phyloP scores from a whole-genome alignment of 208 protist genomes.

The Acanthamoeba pearcei region DNA sequence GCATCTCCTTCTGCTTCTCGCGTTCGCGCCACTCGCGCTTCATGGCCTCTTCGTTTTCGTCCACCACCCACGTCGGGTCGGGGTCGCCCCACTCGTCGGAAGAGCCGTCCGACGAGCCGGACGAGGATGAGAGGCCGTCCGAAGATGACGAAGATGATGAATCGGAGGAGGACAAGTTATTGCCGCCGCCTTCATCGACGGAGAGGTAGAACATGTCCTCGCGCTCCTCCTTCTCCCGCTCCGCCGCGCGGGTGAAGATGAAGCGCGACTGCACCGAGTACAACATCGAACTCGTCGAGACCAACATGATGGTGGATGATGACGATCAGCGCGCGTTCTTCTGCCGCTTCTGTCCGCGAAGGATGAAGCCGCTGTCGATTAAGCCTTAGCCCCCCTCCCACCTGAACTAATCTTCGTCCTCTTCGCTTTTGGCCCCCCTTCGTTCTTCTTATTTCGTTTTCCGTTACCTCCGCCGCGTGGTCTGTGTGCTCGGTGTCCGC shows the following conservation, averaged over 20 bases:
- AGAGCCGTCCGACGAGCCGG: not conserved
- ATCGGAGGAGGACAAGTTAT: not conserved
- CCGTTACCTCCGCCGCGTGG: too few relatives aligned
- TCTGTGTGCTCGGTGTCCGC: too few relatives aligned
- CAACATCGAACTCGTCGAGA: conserved; percentile 13
- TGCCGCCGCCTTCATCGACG: conserved; percentile 4
- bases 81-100: not conserved
- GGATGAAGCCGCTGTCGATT: too few relatives aligned
- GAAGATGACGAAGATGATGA: not conserved
- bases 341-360: too few relatives aligned
- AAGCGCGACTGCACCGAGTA: conserved; percentile 40
- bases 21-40: conserved; percentile 37
- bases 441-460: too few relatives aligned
- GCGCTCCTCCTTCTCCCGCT: not conserved
- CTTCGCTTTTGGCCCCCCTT: too few relatives aligned
- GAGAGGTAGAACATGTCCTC: conserved; percentile 39
- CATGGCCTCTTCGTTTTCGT: conserved; percentile 63
- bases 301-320: not conserved
- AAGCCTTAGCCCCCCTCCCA: too few relatives aligned
- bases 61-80: conserved; percentile 58
- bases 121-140: not conserved
- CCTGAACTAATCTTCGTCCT: too few relatives aligned
- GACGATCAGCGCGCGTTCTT: too few relatives aligned
- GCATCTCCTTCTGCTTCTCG: conserved; percentile 37
- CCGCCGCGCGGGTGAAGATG: conserved; percentile 33